phyloP scores from a whole-genome alignment of 2,329 filamentous ascomycete genomes.

The Fusarium sublunatum region DNA sequence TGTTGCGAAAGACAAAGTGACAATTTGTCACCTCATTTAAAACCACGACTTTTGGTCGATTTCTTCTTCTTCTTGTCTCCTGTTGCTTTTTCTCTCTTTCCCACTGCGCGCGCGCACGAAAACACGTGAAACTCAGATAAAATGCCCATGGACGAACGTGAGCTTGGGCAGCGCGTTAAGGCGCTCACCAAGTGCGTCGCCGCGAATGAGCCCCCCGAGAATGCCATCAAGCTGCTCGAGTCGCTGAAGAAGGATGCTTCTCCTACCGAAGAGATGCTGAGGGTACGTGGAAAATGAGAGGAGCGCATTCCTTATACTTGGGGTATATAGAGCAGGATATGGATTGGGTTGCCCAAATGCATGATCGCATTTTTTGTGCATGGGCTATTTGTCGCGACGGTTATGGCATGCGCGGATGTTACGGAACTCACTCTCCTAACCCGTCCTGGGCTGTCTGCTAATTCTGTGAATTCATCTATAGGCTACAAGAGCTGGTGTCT shows the following conservation, averaged over 20 bases:
- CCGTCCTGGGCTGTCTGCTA: constrained; percentile 17
- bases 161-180: constrained; percentile 81
- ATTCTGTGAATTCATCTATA: constrained; percentile 47
- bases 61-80: constrained; percentile 6
- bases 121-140: not conserved
- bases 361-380: constrained; percentile 27
- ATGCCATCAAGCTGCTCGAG: constrained; percentile 78
- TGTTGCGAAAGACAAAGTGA: constrained; percentile 20
- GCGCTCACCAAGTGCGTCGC: constrained; percentile 82
- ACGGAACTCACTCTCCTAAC: not conserved
- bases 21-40: constrained; percentile 18
- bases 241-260: constrained; percentile 82
- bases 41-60: not conserved
- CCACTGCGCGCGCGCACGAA: not conserved
- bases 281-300: constrained; percentile 63
- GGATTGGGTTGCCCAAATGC: constrained; percentile 34
- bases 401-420: not conserved
- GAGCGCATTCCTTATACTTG: not conserved
- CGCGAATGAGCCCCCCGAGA: constrained; percentile 78
- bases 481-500: constrained; percentile 90
- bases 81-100: not conserved
- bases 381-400: constrained; percentile 7
- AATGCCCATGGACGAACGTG: constrained; percentile 78
- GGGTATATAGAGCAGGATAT: constrained; percentile 14
- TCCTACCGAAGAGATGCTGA: constrained; percentile 89